Percentiles rank a stretch among this genome's conserved stretches.
Conservation (phyloP, 1,139 yeast genomes). For the Debaryomyces nepalensis region DNA sequence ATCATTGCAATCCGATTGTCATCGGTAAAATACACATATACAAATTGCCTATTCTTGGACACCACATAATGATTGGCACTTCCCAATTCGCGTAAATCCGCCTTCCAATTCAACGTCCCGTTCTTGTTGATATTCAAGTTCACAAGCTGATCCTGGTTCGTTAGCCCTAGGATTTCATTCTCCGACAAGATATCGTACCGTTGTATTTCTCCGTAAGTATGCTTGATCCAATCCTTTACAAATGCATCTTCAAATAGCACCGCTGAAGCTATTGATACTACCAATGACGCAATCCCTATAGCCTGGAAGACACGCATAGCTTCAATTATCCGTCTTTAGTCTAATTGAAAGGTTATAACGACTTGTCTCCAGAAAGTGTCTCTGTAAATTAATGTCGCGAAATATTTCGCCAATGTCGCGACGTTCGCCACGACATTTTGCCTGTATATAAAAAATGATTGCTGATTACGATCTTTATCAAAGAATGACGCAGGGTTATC, state of each 20-base stretch:
- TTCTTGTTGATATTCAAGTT: slow-evolving; percentile 22
- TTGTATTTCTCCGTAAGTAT: slow-evolving; percentile 23
- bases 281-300: slow-evolving; percentile 5
- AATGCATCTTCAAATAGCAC: slow-evolving; percentile 45
- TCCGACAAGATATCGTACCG: slow-evolving; percentile 22
- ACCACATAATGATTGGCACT: slow-evolving; percentile 16
- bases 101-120: slow-evolving; percentile 22
- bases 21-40: slow-evolving; percentile 21
- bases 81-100: slow-evolving; percentile 22
- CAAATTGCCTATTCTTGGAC: slow-evolving; percentile 17
- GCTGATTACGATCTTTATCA: slow-evolving; percentile 1
- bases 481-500: slow-evolving; percentile 3
- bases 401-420: neutral
- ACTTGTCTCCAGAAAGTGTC: neutral
- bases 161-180: slow-evolving; percentile 31
- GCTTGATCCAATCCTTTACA: slow-evolving; percentile 37
- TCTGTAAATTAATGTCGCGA: slow-evolving; percentile 7
- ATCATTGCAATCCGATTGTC: slow-evolving; percentile 21
- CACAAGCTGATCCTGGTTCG: slow-evolving; percentile 31
- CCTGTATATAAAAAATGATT: slow-evolving; percentile 4
- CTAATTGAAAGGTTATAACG: neutral
- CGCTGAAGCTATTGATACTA: slow-evolving; percentile 19
- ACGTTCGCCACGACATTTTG: too few relatives aligned
- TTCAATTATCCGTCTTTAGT: neutral
- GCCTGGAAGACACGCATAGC: slow-evolving; percentile 9